These are phyloP conservation scores for Camelina hispida DNA, from an alignment of 345 rosid genomes.

Conservation along the genomic window DNA sequence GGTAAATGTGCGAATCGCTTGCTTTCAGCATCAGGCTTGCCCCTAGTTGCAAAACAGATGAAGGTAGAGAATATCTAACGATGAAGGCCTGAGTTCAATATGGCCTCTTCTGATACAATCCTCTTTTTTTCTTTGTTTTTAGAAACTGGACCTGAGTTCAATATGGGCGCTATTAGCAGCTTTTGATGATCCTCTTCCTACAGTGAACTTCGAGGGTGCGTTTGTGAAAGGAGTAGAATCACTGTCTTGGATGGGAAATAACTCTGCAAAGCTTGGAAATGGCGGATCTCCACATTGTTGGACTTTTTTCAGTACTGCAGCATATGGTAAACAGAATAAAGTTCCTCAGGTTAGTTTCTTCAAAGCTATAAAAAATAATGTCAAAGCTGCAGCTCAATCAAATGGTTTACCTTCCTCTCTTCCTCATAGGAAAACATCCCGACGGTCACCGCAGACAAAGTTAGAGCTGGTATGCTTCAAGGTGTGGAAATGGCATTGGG, in stretches of 20 bases:
- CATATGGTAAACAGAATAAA: constrained; percentile 84
- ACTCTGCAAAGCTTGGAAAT: constrained; percentile 66
- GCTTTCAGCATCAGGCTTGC: constrained; percentile 87
- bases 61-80: constrained; percentile 64
- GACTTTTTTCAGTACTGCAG: constrained; percentile 83
- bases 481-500: constrained; percentile 81
- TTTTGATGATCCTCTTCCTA: constrained; percentile 81
- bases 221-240: constrained; percentile 85
- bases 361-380: neutral
- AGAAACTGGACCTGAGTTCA: constrained; percentile 80
- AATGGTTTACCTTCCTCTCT: neutral
- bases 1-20: constrained; percentile 95
- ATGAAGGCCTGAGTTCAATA: too few relatives aligned
- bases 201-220: constrained; percentile 79
- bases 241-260: constrained; percentile 92
- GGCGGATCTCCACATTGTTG: constrained; percentile 62
- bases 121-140: constrained; percentile 6
- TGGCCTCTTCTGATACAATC: constrained; percentile 24
- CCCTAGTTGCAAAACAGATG: constrained; percentile 87
- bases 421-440: constrained; percentile 76
- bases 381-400: constrained; percentile 4
- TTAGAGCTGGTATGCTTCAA: constrained; percentile 70
- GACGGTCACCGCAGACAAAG: constrained; percentile 71
- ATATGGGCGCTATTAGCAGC: constrained; percentile 96
- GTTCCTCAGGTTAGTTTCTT: constrained; percentile 75